Evolutionary conservation across 768 basidiomycete genomes (phyloP).

Genomic region (Boletus vermiculosoides): DNA sequence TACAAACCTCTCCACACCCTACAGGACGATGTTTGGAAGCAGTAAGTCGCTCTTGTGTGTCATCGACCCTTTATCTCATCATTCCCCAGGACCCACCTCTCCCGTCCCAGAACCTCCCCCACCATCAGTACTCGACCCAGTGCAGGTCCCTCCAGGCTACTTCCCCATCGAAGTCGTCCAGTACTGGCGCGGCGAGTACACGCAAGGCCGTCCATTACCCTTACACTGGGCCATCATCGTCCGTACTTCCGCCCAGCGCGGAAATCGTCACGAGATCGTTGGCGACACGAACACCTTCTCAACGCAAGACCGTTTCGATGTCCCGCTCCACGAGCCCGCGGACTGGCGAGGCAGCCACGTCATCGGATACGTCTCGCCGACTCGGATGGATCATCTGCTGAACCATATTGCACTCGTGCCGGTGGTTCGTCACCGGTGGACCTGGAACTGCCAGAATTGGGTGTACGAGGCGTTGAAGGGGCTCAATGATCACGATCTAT

Average conservation of each 20-base stretch:
- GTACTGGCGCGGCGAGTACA: constrained; percentile 27
- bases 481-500: constrained; percentile 10
- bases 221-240: constrained; percentile 30
- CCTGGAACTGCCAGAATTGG: constrained; percentile 32
- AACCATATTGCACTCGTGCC: constrained; percentile 15
- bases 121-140: constrained; percentile 14
- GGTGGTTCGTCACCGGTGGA: constrained; percentile 13
- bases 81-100: neutral
- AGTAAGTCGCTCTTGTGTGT: neutral
- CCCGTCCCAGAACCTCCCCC: neutral
- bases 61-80: neutral
- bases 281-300: constrained; percentile 23
- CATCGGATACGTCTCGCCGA: constrained; percentile 20
- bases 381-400: constrained; percentile 8
- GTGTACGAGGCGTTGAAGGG: constrained; percentile 22
- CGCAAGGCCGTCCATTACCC: constrained; percentile 6
- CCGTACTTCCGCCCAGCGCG: constrained; percentile 16
- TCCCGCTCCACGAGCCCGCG: neutral
- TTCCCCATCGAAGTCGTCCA: constrained; percentile 29
- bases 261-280: constrained; percentile 26
- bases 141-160: constrained; percentile 17
- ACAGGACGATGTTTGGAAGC: neutral
- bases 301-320: constrained; percentile 10
- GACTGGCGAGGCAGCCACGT: constrained; percentile 27
- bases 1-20: neutral